Base-by-base conservation (phyloP, 441 rosid genomes). In the Euphorbia celastroides region DNA sequence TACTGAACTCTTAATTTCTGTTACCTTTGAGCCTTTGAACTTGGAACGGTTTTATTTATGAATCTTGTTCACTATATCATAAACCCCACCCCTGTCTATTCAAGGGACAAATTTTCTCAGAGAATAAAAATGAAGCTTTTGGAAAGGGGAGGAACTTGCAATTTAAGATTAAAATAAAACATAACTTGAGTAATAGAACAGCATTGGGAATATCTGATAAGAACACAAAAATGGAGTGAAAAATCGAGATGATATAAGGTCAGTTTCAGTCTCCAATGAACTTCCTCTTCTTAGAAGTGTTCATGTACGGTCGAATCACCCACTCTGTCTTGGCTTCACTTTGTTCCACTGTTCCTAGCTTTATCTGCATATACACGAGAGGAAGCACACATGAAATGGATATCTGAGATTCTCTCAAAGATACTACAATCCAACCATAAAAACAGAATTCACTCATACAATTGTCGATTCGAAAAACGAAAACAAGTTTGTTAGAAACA, bases 221-320 rank as follows among this genome's bases (percentile, higher is more conserved):
- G 17, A 11, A 42, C 17, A 11, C 1, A 42, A 42, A 42, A 42
- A n/a, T 42, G 48, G 17, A 42, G 10, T 11, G 1, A 42, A 42
- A 42, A 42, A 42, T 1, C 1, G 5, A 11, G 48, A 42, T 42
- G 48, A 11, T 42, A 11, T 2, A 42, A 11, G 9, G 12, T 12
- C 56, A 0, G 23, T 30, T 20, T 81, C 76, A 84, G 60, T 87
- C 89, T 38, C 98, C 96, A n/a, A 92, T 74, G 48, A 82, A 81
- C 77, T 80, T 81, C 31, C 81, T 77, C 54, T 88, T 92, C 79
- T 83, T 87, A 10, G 96, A 60, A 9, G 98, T 88, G 84, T 94
- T 94, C 97, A 88, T 89, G 79, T 88, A 93, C 3, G 96, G 97
- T 68, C 89, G 81, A 63, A 86, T 73, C 28, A 89, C 98, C 96